Evolutionary conservation across 2,329 filamentous ascomycete species (phyloP), one percentile per base, ranked within the genome.

Genomic region (Phyllosticta paracitricarpa): DNA sequence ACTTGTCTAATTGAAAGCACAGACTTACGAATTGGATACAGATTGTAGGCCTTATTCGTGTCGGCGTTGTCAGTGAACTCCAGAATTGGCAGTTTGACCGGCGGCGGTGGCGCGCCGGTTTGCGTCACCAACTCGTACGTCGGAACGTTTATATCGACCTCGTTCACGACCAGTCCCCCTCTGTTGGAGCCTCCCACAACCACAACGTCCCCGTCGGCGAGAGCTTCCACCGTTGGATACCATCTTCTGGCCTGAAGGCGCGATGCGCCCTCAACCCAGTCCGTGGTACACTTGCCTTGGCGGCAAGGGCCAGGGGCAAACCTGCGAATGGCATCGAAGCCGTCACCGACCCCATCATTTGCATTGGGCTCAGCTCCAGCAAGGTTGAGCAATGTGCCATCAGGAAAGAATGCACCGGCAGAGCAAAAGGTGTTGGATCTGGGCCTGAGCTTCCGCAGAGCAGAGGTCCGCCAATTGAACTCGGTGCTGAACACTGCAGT

Each of bases 391-490:
- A 65, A 51, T 3, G 63, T 65, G 4, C 63, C 63, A 22, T 65
- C 63, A 0, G 63, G 63, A 17, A 64, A 53, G 54, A 64, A 65
- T 8, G 62, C 62, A 8, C 63, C 63, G 6, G 63, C 62, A 2
- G 63, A 63, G 51, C 63, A 65, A 54, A 65, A 65, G 0, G 63
- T 65, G 30, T 65, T 65, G 53, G 54, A 61, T 6, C 54, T 56
- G 2, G 63, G 62, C 6, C 60, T 52, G 33, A 65, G 58, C 57
- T 65, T 65, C 25, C 62, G 60, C 22, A 65, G 60, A 2, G 33
- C 33, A 22, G 63, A 62, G 14, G 57, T 65, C 7, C 56, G 58
- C 58, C 61, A 60, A 19, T 59, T 54, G 30, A 62, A 65, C 33
- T 63, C 60, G 17, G 61, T 63, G 48, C 59, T 61, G 35, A 65